Base-by-base conservation (phyloP, 768 basidiomycete species). In the Tylopilus felleus region DNA sequence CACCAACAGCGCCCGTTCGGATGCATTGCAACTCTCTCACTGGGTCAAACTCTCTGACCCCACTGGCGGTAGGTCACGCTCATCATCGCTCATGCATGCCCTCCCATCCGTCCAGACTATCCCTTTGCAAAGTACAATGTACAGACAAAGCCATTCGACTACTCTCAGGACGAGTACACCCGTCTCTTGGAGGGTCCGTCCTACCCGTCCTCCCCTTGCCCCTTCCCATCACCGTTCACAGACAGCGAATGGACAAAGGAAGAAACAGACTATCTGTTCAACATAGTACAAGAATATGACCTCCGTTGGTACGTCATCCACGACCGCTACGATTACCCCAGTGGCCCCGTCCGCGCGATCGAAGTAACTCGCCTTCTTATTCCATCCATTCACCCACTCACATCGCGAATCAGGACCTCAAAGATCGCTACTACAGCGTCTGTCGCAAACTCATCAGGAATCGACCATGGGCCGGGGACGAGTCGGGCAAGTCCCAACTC, bases 251-350 rank as follows among this genome's bases (percentile, higher is more conserved):
- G 97, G 97, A 81, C 90, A 7, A 88, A 87, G 61, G 91, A 93
- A 60, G 94, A 98, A 71, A 98, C 97, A 0, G 89, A 93, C 66
- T 93, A 98, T 65, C 80, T 99, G 1, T 96, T 98, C 71, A 74
- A 73, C 4, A 70, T 96, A 9, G 85, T 88, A 9, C 78, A 80
- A 47, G 85, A 90, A 48, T 98, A 89, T 60, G 95, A 98, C 68
- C 75, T 83, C 12, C 81, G 96, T 41, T 98, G 95, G 82, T 87
- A 90, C 66, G 80, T 98, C 58, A 83, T 95, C 13, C 77, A 89
- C 49, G 97, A 98, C 70, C 85, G 97, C 25, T 98, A 96, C 69
- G 84, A 90, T 5, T 91, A 77, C 64, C 76, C 81, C 2, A 73
- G 71, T n/a, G 81, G 82, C 9, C 65, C 71, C 35, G 46, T 60